A percentile compares a stretch with the other conserved stretches of the same genome.
phyloP scores from a whole-genome alignment of 2,329 filamentous ascomycete genomes.

The Aureobasidium sp. region DNA sequence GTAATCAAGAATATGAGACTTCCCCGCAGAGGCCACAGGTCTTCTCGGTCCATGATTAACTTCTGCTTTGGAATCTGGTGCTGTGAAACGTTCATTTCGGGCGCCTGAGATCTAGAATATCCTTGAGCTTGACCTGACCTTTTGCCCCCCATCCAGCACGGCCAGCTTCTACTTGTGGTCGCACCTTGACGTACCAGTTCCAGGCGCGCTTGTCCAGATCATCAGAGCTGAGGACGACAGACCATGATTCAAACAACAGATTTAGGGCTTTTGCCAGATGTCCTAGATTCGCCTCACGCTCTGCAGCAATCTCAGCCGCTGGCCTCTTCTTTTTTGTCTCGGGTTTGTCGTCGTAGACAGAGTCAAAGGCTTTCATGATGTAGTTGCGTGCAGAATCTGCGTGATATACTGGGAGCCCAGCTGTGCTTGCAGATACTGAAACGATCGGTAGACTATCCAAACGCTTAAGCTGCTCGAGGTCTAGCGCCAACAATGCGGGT shows the following conservation, averaged over 20 bases:
- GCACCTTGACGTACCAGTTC: conserved; percentile 70
- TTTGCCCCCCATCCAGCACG: conserved; percentile 78
- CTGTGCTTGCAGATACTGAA: conserved; percentile 21
- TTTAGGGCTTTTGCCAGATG: conserved; percentile 63
- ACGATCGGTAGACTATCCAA: conserved; percentile 18
- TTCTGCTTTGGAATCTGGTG: not conserved
- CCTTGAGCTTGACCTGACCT: conserved; percentile 56
- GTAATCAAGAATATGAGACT: too few relatives aligned
- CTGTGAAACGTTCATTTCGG: not conserved
- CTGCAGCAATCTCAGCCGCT: conserved; percentile 42
- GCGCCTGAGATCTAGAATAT: conserved; percentile 55
- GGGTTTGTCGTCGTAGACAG: conserved; percentile 22
- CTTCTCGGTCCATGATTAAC: not conserved
- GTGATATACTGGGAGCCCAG: conserved; percentile 62
- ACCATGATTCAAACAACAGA: conserved; percentile 67
- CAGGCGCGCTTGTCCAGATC: conserved; percentile 72
- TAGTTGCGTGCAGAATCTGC: conserved; percentile 60
- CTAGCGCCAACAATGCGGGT: conserved; percentile 50
- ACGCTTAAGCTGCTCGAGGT: conserved; percentile 47
- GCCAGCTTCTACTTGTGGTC: conserved; percentile 68
- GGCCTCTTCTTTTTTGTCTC: conserved; percentile 40
- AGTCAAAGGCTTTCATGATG: conserved; percentile 51
- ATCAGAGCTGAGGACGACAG: conserved; percentile 44
- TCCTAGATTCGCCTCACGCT: conserved; percentile 62
- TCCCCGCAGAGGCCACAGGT: too few relatives aligned